phyloP scores from a whole-genome alignment of 768 basidiomycete genomes.

The Phylloporus sp. region DNA sequence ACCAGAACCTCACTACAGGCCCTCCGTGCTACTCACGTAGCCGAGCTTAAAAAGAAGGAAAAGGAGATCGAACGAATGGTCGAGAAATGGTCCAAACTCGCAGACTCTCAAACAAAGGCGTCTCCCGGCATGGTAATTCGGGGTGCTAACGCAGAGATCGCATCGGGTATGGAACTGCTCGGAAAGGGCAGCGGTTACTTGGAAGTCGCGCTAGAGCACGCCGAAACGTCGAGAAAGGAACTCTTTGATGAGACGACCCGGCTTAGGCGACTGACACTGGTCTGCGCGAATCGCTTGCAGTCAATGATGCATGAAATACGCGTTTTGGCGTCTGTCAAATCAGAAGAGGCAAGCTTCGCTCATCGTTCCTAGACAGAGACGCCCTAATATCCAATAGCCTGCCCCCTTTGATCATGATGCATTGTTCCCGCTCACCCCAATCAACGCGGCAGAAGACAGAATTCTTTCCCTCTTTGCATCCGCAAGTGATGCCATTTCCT shows the following conservation, averaged over 20 bases:
- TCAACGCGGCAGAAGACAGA: slow-evolving; percentile 45
- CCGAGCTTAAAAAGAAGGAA: slow-evolving; percentile 77
- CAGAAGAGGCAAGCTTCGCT: slow-evolving; percentile 43
- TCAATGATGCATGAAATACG: slow-evolving; percentile 46
- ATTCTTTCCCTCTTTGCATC: slow-evolving; percentile 40
- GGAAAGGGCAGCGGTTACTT: slow-evolving; percentile 51
- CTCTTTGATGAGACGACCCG: slow-evolving; percentile 61
- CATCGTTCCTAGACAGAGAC: not conserved
- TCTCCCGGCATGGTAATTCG: slow-evolving; percentile 48
- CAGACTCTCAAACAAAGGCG: slow-evolving; percentile 63
- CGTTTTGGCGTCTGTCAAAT: slow-evolving; percentile 33
- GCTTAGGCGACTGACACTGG: slow-evolving; percentile 56
- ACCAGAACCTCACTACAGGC: slow-evolving; percentile 65
- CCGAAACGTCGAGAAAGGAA: slow-evolving; percentile 58
- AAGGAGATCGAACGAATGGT: slow-evolving; percentile 70
- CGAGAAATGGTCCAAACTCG: slow-evolving; percentile 70
- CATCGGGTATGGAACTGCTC: slow-evolving; percentile 40
- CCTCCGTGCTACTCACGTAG: slow-evolving; percentile 60
- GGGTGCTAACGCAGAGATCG: slow-evolving; percentile 47
- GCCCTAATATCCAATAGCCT: slow-evolving; percentile 34
- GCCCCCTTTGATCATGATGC: slow-evolving; percentile 40
- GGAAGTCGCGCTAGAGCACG: slow-evolving; percentile 67
- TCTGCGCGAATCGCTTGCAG: slow-evolving; percentile 62
- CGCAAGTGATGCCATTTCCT: slow-evolving; percentile 35
- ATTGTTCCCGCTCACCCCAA: slow-evolving; percentile 51